Conservation (phyloP, 2,329 filamentous ascomycete genomes). For the Phoma sp. region DNA sequence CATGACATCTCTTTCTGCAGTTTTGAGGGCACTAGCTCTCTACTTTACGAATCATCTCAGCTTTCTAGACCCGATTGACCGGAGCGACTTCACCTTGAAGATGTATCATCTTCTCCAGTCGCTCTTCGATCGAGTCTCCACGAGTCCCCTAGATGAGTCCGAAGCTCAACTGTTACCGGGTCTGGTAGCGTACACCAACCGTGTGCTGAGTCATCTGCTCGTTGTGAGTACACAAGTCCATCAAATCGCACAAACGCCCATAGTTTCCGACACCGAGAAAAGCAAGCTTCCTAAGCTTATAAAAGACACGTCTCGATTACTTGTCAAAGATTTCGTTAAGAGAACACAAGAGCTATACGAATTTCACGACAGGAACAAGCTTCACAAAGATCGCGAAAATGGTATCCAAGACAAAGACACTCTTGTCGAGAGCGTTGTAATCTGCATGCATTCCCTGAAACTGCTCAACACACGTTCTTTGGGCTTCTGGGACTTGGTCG, state of each 20-base stretch:
- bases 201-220: constrained; percentile 38
- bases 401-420: constrained; percentile 56
- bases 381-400: constrained; percentile 50
- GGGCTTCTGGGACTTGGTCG: constrained; percentile 55
- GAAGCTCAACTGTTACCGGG: neutral
- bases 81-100: constrained; percentile 54
- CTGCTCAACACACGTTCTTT: constrained; percentile 34
- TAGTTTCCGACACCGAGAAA: constrained; percentile 19
- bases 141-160: neutral
- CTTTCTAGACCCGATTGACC: constrained; percentile 63
- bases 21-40: constrained; percentile 55
- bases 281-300: constrained; percentile 40
- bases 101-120: constrained; percentile 51
- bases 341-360: constrained; percentile 48
- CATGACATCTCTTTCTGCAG: constrained; percentile 18
- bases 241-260: constrained; percentile 39
- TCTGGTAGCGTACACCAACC: constrained; percentile 8
- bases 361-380: constrained; percentile 56
- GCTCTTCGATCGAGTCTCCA: constrained; percentile 27
- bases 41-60: constrained; percentile 58
- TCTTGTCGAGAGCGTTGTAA: constrained; percentile 55
- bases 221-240: constrained; percentile 39
- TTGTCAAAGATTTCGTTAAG: constrained; percentile 45
- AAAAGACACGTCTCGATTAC: constrained; percentile 42
- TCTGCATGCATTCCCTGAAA: constrained; percentile 54